Percentiles rank a stretch among this genome's conserved stretches.
Evolutionary conservation across 306 rosid species (phyloP).

Genomic region (Castanospermum australe): DNA sequence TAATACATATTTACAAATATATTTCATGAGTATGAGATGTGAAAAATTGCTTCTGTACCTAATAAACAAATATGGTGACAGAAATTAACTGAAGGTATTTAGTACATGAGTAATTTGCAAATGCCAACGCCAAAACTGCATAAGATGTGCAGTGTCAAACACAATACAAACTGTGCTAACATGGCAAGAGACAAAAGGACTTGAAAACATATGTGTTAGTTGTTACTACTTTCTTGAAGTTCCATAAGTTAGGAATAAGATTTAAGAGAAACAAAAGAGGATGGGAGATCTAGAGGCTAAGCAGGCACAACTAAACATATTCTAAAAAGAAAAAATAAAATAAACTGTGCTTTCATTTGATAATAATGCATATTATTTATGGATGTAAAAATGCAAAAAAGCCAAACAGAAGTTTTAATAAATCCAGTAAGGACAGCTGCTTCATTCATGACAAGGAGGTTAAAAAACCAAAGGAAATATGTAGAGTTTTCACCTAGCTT

Average conservation of each 20-base stretch:
- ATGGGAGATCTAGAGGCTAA: background rate
- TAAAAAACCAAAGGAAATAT: no score
- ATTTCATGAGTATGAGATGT: background rate
- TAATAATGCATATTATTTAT: background rate
- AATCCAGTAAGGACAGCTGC: background rate
- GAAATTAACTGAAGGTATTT: background rate
- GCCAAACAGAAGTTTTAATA: background rate
- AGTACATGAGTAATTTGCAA: background rate
- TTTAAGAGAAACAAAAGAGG: background rate
- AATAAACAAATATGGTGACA: background rate
- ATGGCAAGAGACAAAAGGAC: background rate
- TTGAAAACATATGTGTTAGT: background rate
- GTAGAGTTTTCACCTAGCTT: background rate
- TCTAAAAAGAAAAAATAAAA: background rate
- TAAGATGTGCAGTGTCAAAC: background rate
- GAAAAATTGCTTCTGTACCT: background rate
- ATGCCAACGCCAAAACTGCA: slow-evolving; percentile 6
- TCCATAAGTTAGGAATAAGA: background rate
- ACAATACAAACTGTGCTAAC: background rate
- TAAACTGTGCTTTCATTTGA: background rate
- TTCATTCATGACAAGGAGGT: background rate
- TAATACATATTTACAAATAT: background rate
- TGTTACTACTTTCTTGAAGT: background rate
- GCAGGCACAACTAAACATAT: background rate
- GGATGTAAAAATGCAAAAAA: background rate